Percentiles rank a stretch among this genome's conserved stretches.
phyloP scores from a whole-genome alignment of 2,329 filamentous ascomycete genomes.

The Podosphaera xanthii region DNA sequence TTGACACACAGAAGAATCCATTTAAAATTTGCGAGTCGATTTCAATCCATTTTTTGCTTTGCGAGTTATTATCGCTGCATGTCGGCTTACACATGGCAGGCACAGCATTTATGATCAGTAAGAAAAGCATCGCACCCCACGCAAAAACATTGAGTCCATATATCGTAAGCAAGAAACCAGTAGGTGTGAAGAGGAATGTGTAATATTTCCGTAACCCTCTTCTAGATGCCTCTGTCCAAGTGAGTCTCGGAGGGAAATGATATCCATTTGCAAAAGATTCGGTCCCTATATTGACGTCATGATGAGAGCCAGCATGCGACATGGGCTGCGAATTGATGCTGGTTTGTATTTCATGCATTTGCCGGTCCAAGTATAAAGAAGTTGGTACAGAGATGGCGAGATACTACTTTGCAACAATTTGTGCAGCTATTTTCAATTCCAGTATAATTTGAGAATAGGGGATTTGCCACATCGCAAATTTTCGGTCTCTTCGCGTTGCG shows the following conservation, averaged over 20 bases:
- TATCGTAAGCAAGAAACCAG: conserved; percentile 54
- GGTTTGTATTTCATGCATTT: too few species aligned
- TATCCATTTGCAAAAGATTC: conserved; percentile 36
- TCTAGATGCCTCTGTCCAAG: conserved; percentile 32
- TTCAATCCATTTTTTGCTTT: conserved; percentile 68
- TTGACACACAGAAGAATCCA: conserved; percentile 67
- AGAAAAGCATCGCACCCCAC: conserved; percentile 80
- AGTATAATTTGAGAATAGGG: too few species aligned
- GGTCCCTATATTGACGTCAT: conserved; percentile 8
- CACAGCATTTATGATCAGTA: conserved; percentile 54
- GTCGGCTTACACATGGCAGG: conserved; percentile 49
- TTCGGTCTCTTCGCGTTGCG: too few species aligned
- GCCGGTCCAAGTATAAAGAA: too few species aligned
- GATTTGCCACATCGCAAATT: too few species aligned
- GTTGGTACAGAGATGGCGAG: too few species aligned
- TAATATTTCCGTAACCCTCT: conserved; percentile 39
- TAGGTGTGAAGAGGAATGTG: conserved; percentile 50
- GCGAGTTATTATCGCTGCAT: conserved; percentile 52
- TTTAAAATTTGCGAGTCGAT: conserved; percentile 67
- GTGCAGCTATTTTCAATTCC: too few species aligned
- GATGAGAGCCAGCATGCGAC: too few species aligned
- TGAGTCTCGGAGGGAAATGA: conserved; percentile 38
- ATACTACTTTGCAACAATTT: too few species aligned
- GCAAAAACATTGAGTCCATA: conserved; percentile 68
- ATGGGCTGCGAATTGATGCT: too few species aligned